Percentiles rank a stretch among this genome's conserved stretches.
phyloP scores from a whole-genome alignment of 108 stramenopile species.

The Nitzschia putrida region DNA sequence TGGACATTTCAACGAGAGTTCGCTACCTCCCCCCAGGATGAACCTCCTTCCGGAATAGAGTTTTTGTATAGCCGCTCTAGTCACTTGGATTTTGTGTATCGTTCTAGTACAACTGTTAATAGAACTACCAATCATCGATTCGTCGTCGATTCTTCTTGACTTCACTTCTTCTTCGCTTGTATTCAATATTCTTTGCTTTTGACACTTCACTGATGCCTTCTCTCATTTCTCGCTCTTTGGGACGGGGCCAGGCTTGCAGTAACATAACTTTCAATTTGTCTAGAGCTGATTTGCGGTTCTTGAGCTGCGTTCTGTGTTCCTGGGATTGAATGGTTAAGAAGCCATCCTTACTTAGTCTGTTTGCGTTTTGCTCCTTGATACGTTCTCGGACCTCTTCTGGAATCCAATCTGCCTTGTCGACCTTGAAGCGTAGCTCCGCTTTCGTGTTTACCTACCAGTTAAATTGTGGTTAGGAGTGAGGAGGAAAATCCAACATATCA shows the following conservation, averaged over 20 bases:
- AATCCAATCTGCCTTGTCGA: constrained; percentile 74
- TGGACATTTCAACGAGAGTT: neutral
- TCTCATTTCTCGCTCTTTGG: constrained; percentile 72
- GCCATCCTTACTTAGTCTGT: constrained; percentile 85
- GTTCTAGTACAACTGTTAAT: neutral
- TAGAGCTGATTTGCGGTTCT: constrained; percentile 79
- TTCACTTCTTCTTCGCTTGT: constrained; percentile 60
- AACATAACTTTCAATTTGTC: constrained; percentile 74
- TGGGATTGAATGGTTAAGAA: constrained; percentile 69
- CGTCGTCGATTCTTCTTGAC: constrained; percentile 28
- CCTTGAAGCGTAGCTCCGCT: constrained; percentile 84
- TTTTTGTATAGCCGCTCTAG: no score
- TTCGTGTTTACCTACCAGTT: constrained; percentile 67
- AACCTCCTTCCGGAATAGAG: no score
- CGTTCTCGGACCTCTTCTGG: constrained; percentile 80
- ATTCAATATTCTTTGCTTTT: constrained; percentile 66
- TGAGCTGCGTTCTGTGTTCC: constrained; percentile 85
- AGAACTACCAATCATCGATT: constrained; percentile 21
- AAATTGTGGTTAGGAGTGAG: neutral
- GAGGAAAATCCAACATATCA: no score
- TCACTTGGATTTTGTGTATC: no score
- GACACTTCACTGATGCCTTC: constrained; percentile 59
- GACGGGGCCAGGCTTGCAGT: constrained; percentile 64
- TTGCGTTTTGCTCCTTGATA: constrained; percentile 65
- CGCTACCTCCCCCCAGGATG: no score